Percentiles rank a stretch among this genome's conserved stretches.
These are phyloP conservation scores for Wallacemonas sp. DNA, from an alignment of 208 protist genomes.

Conservation along the genomic window DNA sequence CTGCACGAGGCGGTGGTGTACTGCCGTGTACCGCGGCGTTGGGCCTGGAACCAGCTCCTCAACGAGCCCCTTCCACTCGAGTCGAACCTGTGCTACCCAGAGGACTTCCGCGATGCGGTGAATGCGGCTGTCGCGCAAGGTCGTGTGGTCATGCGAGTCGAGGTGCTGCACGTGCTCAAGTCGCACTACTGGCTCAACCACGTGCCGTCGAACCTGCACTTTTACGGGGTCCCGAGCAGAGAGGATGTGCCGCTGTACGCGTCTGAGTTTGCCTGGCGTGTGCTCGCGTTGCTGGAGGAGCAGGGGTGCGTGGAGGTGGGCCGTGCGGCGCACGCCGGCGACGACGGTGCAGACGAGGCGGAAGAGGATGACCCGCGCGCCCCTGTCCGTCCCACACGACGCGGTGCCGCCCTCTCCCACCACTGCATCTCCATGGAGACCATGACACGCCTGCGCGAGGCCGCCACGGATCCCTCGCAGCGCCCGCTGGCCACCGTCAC, in stretches of 20 bases:
- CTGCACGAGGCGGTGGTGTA: conserved; percentile 67
- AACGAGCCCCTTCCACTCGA: conserved; percentile 85
- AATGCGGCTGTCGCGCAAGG: conserved; percentile 76
- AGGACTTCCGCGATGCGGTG: conserved; percentile 76
- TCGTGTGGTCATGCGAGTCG: conserved; percentile 46
- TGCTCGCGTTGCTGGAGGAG: conserved; percentile 51
- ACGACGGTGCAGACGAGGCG: neutral
- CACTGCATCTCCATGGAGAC: conserved; percentile 65
- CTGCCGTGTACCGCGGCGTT: conserved; percentile 63
- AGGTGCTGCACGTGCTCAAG: conserved; percentile 75
- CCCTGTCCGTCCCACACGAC: conserved; percentile 42
- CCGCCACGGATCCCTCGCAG: neutral
- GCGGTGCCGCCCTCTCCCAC: conserved; percentile 61
- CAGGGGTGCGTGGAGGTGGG: conserved; percentile 50
- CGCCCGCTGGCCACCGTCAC: conserved; percentile 20
- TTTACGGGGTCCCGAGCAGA: conserved; percentile 72
- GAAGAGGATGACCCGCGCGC: conserved; percentile 53
- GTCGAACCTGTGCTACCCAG: conserved; percentile 73
- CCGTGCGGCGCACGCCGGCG: neutral
- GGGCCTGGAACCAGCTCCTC: conserved; percentile 66
- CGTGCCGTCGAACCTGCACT: conserved; percentile 69
- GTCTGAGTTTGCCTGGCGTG: conserved; percentile 64
- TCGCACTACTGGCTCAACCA: conserved; percentile 87
- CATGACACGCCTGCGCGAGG: conserved; percentile 45
- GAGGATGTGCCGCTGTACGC: conserved; percentile 75